Base-by-base conservation (phyloP, 768 basidiomycete species). In the Xanthoconium stramineum region DNA sequence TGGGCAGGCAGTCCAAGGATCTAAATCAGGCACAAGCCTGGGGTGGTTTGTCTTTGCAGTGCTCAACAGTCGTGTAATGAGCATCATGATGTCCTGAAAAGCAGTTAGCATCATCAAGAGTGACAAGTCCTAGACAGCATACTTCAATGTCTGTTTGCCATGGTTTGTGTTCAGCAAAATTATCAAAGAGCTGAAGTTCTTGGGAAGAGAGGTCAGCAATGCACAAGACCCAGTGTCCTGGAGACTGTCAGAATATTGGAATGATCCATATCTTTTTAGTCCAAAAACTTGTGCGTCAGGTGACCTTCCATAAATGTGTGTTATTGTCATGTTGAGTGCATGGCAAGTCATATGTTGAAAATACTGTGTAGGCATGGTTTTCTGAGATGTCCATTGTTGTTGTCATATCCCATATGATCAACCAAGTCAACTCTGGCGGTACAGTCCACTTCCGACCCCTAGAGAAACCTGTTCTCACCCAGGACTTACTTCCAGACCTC, bases 261-360 rank as follows among this genome's bases (percentile, higher is more conserved):
- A 53, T 33, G 14, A 53, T 43, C 40, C 46, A 47, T 10, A 33
- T 33, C 5, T 49, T 15, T 13, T 69, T 72, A 0, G 11, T 14
- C 74, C 75, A 76, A 50, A 67, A 78, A 1, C 28, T n/a, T 6
- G 19, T 48, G 33, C 24, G 47, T 7, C 14, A 3, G 0, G 20
- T 37, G 0, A 14, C 35, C 3, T 35, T 24, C 7, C 11, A 48
- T 11, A 48, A 11, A 3, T 48, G 6, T 5, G 6, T 0, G 5
- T 36, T 8, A 10, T 5, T 9, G 3, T 36, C 10, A 8, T 36
- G n/a, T 5, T 12, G 13, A 14, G 20, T 20, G 28, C 20, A 6
- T 2, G 35, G 47, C 1, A 48, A 20, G 14, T 48, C 35, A 7
- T 14, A 36, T 3, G 47, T 36, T 7, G 47, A 48, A 6, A 48